A percentile compares a stretch with the other conserved stretches of the same genome.
These are phyloP conservation scores for Harringtonia aguacate DNA, from an alignment of 2,329 filamentous ascomycete genomes.

Conservation along the genomic window DNA sequence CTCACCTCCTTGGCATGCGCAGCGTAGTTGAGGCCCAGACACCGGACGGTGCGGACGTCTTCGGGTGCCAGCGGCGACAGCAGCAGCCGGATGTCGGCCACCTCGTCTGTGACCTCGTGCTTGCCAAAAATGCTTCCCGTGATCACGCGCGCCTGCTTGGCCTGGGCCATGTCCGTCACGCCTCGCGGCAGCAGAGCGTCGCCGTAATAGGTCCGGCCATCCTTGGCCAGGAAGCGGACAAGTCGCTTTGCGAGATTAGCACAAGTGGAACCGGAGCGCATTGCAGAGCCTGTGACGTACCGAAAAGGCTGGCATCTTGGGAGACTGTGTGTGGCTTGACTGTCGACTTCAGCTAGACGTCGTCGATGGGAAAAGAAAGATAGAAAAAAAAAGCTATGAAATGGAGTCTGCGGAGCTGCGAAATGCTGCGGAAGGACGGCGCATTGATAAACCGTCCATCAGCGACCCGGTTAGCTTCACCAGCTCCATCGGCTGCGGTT, in stretches of 20 bases:
- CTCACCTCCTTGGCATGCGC: conserved; percentile 58
- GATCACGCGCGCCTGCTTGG: conserved; percentile 50
- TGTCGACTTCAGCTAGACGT: no score
- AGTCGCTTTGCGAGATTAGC: conserved; percentile 42
- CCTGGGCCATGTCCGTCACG: conserved; percentile 48
- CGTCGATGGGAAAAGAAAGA: no score
- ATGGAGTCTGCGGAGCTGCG: no score
- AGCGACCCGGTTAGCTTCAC: no score
- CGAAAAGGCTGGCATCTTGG: conserved; percentile 14
- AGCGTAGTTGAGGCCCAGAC: conserved; percentile 61
- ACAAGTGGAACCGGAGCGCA: no score
- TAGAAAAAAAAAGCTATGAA: no score
- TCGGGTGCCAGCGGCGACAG: conserved; percentile 52
- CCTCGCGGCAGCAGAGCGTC: conserved; percentile 59
- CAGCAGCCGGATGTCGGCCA: conserved; percentile 44
- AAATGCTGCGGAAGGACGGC: no score
- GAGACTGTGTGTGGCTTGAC: background rate
- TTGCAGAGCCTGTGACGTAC: no score
- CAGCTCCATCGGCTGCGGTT: no score
- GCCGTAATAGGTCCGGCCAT: conserved; percentile 61
- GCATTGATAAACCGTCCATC: no score
- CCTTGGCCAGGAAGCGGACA: conserved; percentile 60
- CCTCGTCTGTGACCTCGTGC: conserved; percentile 51
- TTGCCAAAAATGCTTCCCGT: conserved; percentile 55
- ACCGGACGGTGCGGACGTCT: conserved; percentile 56